A percentile compares a stretch with the other conserved stretches of the same genome.
These are phyloP conservation scores for Plectranthus barbatus DNA, from an alignment of 257 asterid genomes.

Conservation along the genomic window DNA sequence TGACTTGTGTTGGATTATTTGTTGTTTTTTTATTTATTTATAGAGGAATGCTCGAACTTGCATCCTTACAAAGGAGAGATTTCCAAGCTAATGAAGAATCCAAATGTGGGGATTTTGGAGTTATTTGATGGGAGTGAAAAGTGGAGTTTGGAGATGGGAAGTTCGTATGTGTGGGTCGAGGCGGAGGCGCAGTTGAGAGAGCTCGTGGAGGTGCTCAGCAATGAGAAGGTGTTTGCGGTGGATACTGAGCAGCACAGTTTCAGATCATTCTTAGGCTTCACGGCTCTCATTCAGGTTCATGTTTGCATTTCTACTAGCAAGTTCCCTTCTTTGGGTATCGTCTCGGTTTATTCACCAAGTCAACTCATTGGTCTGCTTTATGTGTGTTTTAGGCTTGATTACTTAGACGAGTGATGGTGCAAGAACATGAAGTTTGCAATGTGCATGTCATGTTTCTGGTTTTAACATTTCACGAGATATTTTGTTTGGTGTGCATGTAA, in stretches of 20 bases:
- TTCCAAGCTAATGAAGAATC: constrained; percentile 41
- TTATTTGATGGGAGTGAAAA: constrained; percentile 30
- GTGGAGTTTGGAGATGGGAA: constrained; percentile 34
- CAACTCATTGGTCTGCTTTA: not conserved
- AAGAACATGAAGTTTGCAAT: not conserved
- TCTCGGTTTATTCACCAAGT: not conserved
- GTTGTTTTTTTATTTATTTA: constrained; percentile 8
- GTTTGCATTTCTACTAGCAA: not conserved
- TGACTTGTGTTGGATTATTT: not conserved
- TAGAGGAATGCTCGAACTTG: constrained; percentile 44
- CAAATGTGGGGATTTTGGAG: constrained; percentile 41
- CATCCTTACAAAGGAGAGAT: constrained; percentile 76
- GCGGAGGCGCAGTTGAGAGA: constrained; percentile 44
- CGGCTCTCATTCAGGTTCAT: constrained; percentile 81
- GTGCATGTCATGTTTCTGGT: not conserved
- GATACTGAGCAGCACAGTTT: constrained; percentile 93
- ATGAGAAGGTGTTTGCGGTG: constrained; percentile 68
- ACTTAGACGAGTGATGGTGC: not conserved
- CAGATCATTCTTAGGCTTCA: constrained; percentile 85
- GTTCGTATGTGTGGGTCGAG: constrained; percentile 59
- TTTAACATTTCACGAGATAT: not conserved
- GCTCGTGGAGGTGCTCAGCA: constrained; percentile 52
- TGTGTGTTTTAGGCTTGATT: not conserved
- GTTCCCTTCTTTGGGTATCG: not conserved
- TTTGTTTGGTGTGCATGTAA: not conserved